Evolutionary conservation across 257 asterid genomes (phyloP).

Genomic region (Rauvolfia tetraphylla): DNA sequence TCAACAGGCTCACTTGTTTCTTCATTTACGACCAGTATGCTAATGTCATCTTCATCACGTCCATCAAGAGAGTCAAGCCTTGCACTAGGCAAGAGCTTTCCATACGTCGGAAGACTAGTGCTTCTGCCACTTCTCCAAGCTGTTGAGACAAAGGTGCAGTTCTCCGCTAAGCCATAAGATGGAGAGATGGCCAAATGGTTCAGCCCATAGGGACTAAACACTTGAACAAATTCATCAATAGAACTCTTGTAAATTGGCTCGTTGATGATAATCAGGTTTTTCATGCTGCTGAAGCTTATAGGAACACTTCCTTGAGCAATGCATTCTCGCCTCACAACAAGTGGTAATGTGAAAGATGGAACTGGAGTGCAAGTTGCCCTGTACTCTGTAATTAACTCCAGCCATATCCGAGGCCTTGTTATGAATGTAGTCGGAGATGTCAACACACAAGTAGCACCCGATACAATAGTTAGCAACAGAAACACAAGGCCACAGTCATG

Average conservation of each 20-base stretch:
- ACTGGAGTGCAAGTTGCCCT: constrained; percentile 74
- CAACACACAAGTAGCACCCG: constrained; percentile 67
- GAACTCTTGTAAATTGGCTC: constrained; percentile 59
- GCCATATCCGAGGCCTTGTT: constrained; percentile 72
- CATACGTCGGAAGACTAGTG: constrained; percentile 31
- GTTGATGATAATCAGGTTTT: constrained; percentile 58
- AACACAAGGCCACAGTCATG: constrained; percentile 89
- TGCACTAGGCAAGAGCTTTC: constrained; percentile 66
- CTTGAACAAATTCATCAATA: constrained; percentile 38
- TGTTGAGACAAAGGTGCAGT: constrained; percentile 75
- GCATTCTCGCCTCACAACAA: constrained; percentile 53
- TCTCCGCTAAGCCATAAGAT: constrained; percentile 76
- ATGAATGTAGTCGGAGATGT: constrained; percentile 62
- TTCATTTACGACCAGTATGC: constrained; percentile 55
- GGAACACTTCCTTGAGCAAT: constrained; percentile 18
- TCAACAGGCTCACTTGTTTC: constrained; percentile 45
- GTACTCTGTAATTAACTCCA: constrained; percentile 50
- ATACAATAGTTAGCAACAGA: constrained; percentile 49
- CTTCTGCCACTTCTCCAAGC: constrained; percentile 52
- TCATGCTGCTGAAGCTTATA: constrained; percentile 43
- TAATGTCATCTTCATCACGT: constrained; percentile 54
- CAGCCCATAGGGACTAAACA: constrained; percentile 46
- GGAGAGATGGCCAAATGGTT: constrained; percentile 54
- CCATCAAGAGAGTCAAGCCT: constrained; percentile 31
- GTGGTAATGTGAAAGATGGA: constrained; percentile 72